Conservation (phyloP, 805 yeast species). For the Yamadazyma paraphyllophila region DNA sequence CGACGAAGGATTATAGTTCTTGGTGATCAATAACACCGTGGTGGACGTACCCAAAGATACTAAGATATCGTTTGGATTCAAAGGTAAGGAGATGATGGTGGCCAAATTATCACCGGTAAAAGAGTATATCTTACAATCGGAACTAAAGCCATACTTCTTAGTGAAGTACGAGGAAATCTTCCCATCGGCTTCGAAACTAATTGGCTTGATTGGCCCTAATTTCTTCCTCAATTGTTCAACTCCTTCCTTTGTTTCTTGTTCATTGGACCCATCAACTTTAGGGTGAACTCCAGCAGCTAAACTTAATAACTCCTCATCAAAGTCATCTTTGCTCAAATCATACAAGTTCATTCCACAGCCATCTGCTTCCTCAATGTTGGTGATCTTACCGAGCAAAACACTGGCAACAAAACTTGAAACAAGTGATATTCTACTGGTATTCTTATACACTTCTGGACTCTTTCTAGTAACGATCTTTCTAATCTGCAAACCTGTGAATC, state of each 20-base stretch:
- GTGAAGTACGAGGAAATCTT: conserved; percentile 58
- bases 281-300: conserved; percentile 53
- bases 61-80: conserved; percentile 70
- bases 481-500: conserved; percentile 93
- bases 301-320: conserved; percentile 55
- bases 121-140: conserved; percentile 60
- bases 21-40: conserved; percentile 78
- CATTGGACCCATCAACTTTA: conserved; percentile 34
- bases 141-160: conserved; percentile 59
- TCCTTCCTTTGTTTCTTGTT: conserved; percentile 22
- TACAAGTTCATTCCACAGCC: conserved; percentile 93
- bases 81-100: conserved; percentile 78
- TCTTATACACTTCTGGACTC: conserved; percentile 47
- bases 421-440: conserved; percentile 63
- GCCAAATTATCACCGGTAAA: conserved; percentile 93
- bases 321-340: conserved; percentile 58
- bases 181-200: conserved; percentile 52
- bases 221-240: conserved; percentile 45
- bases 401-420: conserved; percentile 79
- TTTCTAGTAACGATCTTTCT: conserved; percentile 60
- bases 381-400: conserved; percentile 61
- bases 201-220: conserved; percentile 53
- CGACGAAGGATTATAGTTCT: conserved; percentile 71
- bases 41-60: conserved; percentile 91
- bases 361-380: conserved; percentile 75